Percentiles rank a stretch among this genome's conserved stretches.
These are phyloP conservation scores for Rhynchospora breviuscula DNA, from an alignment of 176 grass and related monocot genomes.

Conservation along the genomic window DNA sequence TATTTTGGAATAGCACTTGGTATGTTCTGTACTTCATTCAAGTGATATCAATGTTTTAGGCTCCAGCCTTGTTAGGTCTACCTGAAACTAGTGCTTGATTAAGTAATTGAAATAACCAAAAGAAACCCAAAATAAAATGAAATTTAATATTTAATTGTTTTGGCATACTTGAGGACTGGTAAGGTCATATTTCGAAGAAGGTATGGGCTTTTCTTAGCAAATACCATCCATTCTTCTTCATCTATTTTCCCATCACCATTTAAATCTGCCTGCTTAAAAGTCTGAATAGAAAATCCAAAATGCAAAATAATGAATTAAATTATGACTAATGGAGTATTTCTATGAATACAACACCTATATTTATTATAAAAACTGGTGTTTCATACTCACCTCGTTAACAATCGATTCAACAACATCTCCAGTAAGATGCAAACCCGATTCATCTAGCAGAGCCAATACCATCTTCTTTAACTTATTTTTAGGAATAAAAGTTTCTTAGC, in stretches of 20 bases:
- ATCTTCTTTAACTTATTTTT: conserved; percentile 11
- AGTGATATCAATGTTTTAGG: neutral
- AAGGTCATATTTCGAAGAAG: conserved; percentile 24
- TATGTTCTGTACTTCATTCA: too few species aligned
- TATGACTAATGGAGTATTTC: neutral
- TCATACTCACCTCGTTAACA: neutral
- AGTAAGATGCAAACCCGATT: conserved; percentile 6
- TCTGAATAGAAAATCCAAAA: neutral
- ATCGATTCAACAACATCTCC: conserved; percentile 10
- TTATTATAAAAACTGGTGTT: neutral
- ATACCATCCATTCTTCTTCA: conserved; percentile 16
- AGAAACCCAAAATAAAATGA: neutral
- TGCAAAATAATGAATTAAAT: neutral
- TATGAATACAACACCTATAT: neutral
- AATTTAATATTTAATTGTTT: neutral
- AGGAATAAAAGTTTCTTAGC: neutral
- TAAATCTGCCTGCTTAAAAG: conserved; percentile 24
- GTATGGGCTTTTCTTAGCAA: conserved; percentile 5
- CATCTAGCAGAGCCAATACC: conserved; percentile 17
- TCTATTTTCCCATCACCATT: conserved; percentile 20
- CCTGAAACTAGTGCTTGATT: neutral
- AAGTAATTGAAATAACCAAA: neutral
- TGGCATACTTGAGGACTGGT: conserved; percentile 11
- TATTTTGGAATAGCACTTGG: neutral
- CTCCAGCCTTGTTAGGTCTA: neutral